Conservation (phyloP, 805 yeast genomes). For the Candida vaughaniae region DNA sequence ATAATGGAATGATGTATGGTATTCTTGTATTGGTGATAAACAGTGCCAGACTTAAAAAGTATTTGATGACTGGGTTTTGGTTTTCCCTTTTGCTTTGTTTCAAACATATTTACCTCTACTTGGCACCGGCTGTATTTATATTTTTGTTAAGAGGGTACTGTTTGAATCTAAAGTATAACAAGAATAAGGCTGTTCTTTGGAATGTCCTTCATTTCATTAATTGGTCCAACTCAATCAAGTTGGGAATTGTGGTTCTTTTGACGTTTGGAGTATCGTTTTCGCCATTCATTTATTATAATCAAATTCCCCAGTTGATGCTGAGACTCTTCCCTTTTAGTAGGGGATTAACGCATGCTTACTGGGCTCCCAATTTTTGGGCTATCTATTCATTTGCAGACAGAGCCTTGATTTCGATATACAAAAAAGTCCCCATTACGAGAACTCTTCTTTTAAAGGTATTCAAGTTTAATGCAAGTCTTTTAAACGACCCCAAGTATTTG, state of each 20-base stretch:
- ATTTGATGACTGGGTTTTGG: constrained; percentile 61
- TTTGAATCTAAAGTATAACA: constrained; percentile 41
- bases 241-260: constrained; percentile 60
- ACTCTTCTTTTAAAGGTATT: constrained; percentile 30
- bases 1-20: constrained; percentile 92
- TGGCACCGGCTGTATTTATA: constrained; percentile 92
- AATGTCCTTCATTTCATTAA: constrained; percentile 38
- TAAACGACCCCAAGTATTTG: constrained; percentile 31
- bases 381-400: constrained; percentile 82
- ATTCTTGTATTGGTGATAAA: constrained; percentile 71
- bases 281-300: constrained; percentile 67
- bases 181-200: constrained; percentile 21
- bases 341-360: constrained; percentile 95
- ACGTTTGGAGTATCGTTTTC: constrained; percentile 71
- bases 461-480: constrained; percentile 45
- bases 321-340: constrained; percentile 91
- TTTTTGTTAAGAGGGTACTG: constrained; percentile 74
- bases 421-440: constrained; percentile 31
- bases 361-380: constrained; percentile 99
- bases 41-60: constrained; percentile 58
- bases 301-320: constrained; percentile 59
- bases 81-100: constrained; percentile 83
- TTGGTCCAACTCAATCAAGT: constrained; percentile 58
- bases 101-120: constrained; percentile 88
- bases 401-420: constrained; percentile 50